A percentile compares a stretch with the other conserved stretches of the same genome.
Evolutionary conservation across 2,329 filamentous ascomycete genomes (phyloP).

Genomic region (Pyrenophora seminiperda): DNA sequence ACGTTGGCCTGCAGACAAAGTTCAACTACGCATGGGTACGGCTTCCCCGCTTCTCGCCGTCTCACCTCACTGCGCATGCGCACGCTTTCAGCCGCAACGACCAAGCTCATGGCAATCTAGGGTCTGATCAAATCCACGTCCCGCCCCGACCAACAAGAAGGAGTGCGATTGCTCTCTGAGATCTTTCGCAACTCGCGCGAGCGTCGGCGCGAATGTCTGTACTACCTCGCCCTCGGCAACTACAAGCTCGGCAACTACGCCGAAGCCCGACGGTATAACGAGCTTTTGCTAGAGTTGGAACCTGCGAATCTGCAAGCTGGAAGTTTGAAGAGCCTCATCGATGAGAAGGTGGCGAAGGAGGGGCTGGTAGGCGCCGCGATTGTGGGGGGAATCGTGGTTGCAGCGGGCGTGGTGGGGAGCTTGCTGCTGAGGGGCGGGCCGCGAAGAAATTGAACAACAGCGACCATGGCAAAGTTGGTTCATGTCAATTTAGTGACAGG

Average conservation of each 20-base stretch:
- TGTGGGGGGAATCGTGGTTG: constrained; percentile 88
- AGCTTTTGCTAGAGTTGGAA: constrained; percentile 87
- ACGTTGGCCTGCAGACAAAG: constrained; percentile 96
- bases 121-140: constrained; percentile 91
- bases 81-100: constrained; percentile 6
- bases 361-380: constrained; percentile 94
- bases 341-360: constrained; percentile 95
- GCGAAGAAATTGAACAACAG: constrained; percentile 58
- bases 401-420: constrained; percentile 89
- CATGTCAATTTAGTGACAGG: background rate
- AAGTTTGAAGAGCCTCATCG: constrained; percentile 84
- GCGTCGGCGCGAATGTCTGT: constrained; percentile 94
- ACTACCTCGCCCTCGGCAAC: constrained; percentile 96
- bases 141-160: constrained; percentile 88
- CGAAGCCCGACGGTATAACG: constrained; percentile 93
- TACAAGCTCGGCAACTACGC: constrained; percentile 98
- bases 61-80: background rate
- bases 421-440: constrained; percentile 76
- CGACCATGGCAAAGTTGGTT: background rate
- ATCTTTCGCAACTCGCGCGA: constrained; percentile 95
- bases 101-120: constrained; percentile 52
- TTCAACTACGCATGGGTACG: constrained; percentile 99
- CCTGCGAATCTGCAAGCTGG: constrained; percentile 87
- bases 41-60: constrained; percentile 8
- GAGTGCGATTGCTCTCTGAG: constrained; percentile 89